Evolutionary conservation across 2,329 filamentous ascomycete genomes (phyloP).

Genomic region (Sclerotinia trifoliorum): DNA sequence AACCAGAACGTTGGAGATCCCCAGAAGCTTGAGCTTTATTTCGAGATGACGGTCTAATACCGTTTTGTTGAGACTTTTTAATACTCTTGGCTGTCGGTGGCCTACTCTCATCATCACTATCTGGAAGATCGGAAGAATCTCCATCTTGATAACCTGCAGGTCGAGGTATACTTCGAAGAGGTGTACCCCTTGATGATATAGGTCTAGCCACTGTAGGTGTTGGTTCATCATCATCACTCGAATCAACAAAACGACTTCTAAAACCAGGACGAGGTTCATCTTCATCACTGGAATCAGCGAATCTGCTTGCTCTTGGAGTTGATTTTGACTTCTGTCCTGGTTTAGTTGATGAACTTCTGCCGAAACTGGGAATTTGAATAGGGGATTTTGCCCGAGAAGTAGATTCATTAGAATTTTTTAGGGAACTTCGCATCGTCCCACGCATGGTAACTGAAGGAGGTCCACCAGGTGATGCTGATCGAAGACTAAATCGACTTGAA

Average conservation of each 20-base stretch:
- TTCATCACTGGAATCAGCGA: conserved; percentile 41
- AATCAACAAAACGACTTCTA: conserved; percentile 58
- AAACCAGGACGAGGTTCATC: conserved; percentile 37
- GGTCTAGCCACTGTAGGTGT: conserved; percentile 24
- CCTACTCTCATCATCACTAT: conserved; percentile 54
- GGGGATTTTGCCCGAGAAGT: conserved; percentile 30
- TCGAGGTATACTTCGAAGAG: conserved; percentile 52
- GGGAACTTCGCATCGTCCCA: conserved; percentile 41
- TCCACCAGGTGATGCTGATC: conserved; percentile 66
- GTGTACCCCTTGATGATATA: conserved; percentile 31
- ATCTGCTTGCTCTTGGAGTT: conserved; percentile 32
- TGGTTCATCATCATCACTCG: conserved; percentile 55
- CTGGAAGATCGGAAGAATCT: conserved; percentile 58
- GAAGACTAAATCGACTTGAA: conserved; percentile 66
- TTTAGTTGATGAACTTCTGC: conserved; percentile 29
- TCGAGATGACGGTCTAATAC: conserved; percentile 22
- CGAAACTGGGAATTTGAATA: conserved; percentile 31
- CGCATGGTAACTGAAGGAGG: conserved; percentile 43
- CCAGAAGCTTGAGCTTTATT: conserved; percentile 31
- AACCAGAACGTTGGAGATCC: conserved; percentile 43
- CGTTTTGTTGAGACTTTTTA: conserved; percentile 24
- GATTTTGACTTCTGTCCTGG: conserved; percentile 27
- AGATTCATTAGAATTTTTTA: conserved; percentile 32
- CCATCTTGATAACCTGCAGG: conserved; percentile 53
- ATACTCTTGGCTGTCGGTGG: conserved; percentile 31